These are phyloP conservation scores for Anisogramma anomala DNA, from an alignment of 2,329 filamentous ascomycete genomes.

Conservation along the genomic window DNA sequence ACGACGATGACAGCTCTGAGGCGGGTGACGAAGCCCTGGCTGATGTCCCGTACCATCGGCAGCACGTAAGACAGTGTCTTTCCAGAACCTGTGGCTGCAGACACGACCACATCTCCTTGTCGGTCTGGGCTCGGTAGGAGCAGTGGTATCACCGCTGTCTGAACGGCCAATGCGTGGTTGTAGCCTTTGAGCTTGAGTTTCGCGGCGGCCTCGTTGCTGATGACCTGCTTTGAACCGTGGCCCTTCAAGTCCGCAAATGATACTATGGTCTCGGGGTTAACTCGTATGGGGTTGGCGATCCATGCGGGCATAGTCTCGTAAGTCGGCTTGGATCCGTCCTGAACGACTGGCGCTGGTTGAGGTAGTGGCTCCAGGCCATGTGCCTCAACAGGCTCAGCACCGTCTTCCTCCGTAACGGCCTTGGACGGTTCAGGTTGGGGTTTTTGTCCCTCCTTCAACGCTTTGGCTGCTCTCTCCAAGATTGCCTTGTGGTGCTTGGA, in stretches of 20 bases:
- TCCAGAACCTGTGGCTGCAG: slow-evolving; percentile 87
- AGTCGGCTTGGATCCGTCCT: slow-evolving; percentile 47
- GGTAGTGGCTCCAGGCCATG: slow-evolving; percentile 73
- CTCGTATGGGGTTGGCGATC: slow-evolving; percentile 64
- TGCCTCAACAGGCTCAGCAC: slow-evolving; percentile 26
- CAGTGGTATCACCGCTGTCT: slow-evolving; percentile 68
- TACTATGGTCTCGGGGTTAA: slow-evolving; percentile 46
- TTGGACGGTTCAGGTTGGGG: slow-evolving; percentile 20
- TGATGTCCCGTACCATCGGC: slow-evolving; percentile 69
- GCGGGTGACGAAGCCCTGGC: slow-evolving; percentile 49
- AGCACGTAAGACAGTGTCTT: slow-evolving; percentile 89
- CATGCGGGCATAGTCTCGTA: slow-evolving; percentile 72
- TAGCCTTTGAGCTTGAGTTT: slow-evolving; percentile 59
- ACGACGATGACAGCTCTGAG: slow-evolving; percentile 76
- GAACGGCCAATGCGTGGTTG: slow-evolving; percentile 63
- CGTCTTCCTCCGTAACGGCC: slow-evolving; percentile 19
- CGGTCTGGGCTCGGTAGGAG: slow-evolving; percentile 55
- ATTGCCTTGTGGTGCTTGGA: slow-evolving; percentile 21
- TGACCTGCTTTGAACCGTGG: slow-evolving; percentile 25
- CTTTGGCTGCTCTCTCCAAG: slow-evolving; percentile 21
- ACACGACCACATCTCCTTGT: slow-evolving; percentile 73
- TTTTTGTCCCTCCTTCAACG: slow-evolving; percentile 23
- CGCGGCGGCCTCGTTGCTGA: slow-evolving; percentile 48
- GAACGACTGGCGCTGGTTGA: slow-evolving; percentile 55
- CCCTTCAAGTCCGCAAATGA: slow-evolving; percentile 50